Base-by-base conservation (phyloP, 192 early-diverging fungal species). In the Mortierella alpina region DNA sequence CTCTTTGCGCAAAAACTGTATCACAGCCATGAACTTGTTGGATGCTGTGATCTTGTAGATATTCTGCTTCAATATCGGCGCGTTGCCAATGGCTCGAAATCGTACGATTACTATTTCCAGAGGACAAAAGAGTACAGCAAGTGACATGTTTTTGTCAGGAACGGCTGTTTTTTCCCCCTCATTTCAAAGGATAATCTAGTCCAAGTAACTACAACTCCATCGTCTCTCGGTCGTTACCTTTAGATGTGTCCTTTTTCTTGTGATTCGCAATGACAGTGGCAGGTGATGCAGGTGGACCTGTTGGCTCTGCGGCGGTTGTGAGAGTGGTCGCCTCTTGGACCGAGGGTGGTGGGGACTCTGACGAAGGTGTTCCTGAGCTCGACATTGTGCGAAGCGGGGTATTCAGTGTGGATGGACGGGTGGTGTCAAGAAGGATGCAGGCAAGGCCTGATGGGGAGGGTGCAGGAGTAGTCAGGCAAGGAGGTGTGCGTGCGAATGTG, bases 61-160 rank as follows among this genome's bases (percentile, higher is more conserved):
- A 20, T 85, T 91, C 75, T 95, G 92, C 75, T 96, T 98, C 17
- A 98, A 76, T 61, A 98, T 96, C 0, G 95, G 95, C 1, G 94
- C 96, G 83, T 92, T 95, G 10, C 96, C 96, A 14, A 95, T 94
- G 1, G 94, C 89, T 64, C 87, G 66, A 69, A 98, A 95, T 13
- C 90, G 88, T 8, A 96, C 93, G n/a, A 96, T 87, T n/a, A 97
- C 93, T 95, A 60, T 18, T n/a, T n/a, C 20, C 14, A 31, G n/a
- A 44, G 14, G 44, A 44, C 50, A 22, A 51, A 51, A 69, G 23
- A 42, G 42, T 6, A 55, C 20, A n/a, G 6, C 41, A 41, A n/a
- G n/a, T n/a, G n/a, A n/a, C n/a, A n/a, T n/a, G n/a, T n/a, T n/a
- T n/a, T 45, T 45, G 46, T n/a, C 15, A 20, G 54, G 54, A 20